Percentiles rank a stretch among this genome's conserved stretches.
Conservation (phyloP, 495 filamentous ascomycete genomes). For the Podospora comata region DNA sequence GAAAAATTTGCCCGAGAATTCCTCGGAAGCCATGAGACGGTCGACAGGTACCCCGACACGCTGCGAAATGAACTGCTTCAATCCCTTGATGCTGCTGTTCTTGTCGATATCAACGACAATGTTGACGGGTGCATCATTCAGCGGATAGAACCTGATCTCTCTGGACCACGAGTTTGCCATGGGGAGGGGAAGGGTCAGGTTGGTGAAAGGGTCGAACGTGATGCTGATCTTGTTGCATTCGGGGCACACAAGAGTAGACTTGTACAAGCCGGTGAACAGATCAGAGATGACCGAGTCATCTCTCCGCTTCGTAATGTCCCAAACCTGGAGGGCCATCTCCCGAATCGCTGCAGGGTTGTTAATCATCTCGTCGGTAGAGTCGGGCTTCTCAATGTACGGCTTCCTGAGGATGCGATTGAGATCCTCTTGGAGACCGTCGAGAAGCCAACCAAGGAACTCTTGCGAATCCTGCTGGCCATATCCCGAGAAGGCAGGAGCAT, state of each 20-base stretch:
- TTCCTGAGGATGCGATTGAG: slow-evolving; percentile 92
- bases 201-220: slow-evolving; percentile 97
- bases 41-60: slow-evolving; percentile 59
- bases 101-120: slow-evolving; percentile 86
- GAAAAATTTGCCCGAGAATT: slow-evolving; percentile 78
- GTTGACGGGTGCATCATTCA: slow-evolving; percentile 60
- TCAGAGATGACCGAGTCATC: slow-evolving; percentile 95
- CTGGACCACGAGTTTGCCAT: slow-evolving; percentile 74
- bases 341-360: slow-evolving; percentile 70
- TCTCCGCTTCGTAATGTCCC: slow-evolving; percentile 86
- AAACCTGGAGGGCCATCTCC: slow-evolving; percentile 79
- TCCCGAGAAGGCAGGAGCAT: slow-evolving; percentile 81
- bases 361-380: slow-evolving; percentile 96
- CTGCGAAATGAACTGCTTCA: slow-evolving; percentile 74
- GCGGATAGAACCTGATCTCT: slow-evolving; percentile 68
- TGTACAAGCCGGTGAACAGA: slow-evolving; percentile 95
- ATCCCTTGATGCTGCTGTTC: slow-evolving; percentile 62
- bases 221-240: slow-evolving; percentile 93
- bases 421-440: slow-evolving; percentile 93
- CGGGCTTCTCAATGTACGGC: slow-evolving; percentile 95
- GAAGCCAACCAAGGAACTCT: slow-evolving; percentile 93
- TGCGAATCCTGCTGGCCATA: slow-evolving; percentile 97
- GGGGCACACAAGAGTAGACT: slow-evolving; percentile 91
- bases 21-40: slow-evolving; percentile 69
- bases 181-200: slow-evolving; percentile 84